Base-by-base conservation (phyloP, 441 rosid genomes). In the Populus hybrid region DNA sequence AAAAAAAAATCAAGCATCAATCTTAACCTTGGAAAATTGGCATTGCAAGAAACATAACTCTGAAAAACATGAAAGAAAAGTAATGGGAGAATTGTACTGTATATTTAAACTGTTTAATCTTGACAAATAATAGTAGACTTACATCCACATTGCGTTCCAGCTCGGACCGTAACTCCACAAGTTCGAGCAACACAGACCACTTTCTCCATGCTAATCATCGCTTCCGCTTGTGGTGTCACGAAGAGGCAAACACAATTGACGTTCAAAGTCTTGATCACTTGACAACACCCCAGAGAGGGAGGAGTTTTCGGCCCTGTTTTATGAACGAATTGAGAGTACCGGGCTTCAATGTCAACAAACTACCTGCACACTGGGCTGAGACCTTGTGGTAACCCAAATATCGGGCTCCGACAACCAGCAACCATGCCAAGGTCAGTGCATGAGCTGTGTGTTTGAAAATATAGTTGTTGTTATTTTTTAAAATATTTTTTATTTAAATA, bases 121-220 rank as follows among this genome's bases (percentile, higher is more conserved):
- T 34, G 21, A 21, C 24, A 9, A 24, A 38, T 23, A 7, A 42
- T 5, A 30, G 28, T 20, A 34, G 6, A 68, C 83, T 78, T 79
- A 84, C 87, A 82, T 75, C 89, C 84, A 61, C 89, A 86, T 79
- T 84, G 81, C 63, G 32, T 72, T 23, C 89, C 87, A n/a, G 83
- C 74, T 12, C 30, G 23, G 65, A 84, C 14, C 2, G 70, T 59
- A 23, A 76, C 0, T 10, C 86, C 87, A 78, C 89, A 86, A 18
- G 75, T 9, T 28, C 75, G 72, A n/a, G 82, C 86, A 8, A 81
- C 85, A 14, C 11, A 76, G 12, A 83, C 81, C 2, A 74, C 85
- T 57, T 81, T 86, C 6, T 84, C 83, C 84, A 84, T 69, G 73
- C 78, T 81, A 21, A 83, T 28, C 40, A 75, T 1, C 61, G 65